These are phyloP conservation scores for Gossypium arboreum DNA, from an alignment of 345 rosid species.

Conservation along the genomic window DNA sequence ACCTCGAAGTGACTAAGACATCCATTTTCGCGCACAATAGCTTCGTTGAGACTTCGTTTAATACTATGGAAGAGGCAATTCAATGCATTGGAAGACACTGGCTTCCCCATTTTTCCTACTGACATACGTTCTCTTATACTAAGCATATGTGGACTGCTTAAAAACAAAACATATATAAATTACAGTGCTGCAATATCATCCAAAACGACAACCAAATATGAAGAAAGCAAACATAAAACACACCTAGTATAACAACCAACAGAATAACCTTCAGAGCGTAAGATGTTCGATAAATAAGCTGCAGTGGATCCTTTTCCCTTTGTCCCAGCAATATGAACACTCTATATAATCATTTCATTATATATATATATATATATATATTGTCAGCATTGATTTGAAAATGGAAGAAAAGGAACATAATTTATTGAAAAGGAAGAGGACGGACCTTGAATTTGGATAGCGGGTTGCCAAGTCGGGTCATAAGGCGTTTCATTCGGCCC, in stretches of 20 bases:
- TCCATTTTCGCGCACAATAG: slow-evolving; percentile 55
- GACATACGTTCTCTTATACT: slow-evolving; percentile 80
- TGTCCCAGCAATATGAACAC: slow-evolving; percentile 88
- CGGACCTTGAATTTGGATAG: slow-evolving; percentile 65
- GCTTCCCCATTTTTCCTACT: slow-evolving; percentile 50
- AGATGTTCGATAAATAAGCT: slow-evolving; percentile 72
- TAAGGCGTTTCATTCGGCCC: slow-evolving; percentile 67
- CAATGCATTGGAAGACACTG: slow-evolving; percentile 53
- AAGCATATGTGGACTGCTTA: slow-evolving; percentile 69
- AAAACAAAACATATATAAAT: not conserved
- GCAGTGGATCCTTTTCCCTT: slow-evolving; percentile 96
- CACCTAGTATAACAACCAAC: slow-evolving; percentile 87
- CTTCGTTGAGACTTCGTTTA: slow-evolving; percentile 51
- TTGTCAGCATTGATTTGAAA: not conserved
- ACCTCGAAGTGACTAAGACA: slow-evolving; percentile 91
- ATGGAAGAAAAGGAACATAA: not conserved
- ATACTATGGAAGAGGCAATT: slow-evolving; percentile 52
- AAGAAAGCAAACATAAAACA: not conserved
- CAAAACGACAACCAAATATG: slow-evolving; percentile 2
- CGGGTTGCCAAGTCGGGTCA: slow-evolving; percentile 75
- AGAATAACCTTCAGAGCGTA: slow-evolving; percentile 62
- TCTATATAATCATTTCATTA: slow-evolving; percentile 24
- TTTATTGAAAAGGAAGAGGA: slow-evolving; percentile 3
- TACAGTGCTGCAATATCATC: not conserved
- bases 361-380: not conserved